A percentile compares a stretch with the other conserved stretches of the same genome.
These are phyloP conservation scores for Calonectria hawksworthii DNA, from an alignment of 2,329 filamentous ascomycete species.

Conservation along the genomic window DNA sequence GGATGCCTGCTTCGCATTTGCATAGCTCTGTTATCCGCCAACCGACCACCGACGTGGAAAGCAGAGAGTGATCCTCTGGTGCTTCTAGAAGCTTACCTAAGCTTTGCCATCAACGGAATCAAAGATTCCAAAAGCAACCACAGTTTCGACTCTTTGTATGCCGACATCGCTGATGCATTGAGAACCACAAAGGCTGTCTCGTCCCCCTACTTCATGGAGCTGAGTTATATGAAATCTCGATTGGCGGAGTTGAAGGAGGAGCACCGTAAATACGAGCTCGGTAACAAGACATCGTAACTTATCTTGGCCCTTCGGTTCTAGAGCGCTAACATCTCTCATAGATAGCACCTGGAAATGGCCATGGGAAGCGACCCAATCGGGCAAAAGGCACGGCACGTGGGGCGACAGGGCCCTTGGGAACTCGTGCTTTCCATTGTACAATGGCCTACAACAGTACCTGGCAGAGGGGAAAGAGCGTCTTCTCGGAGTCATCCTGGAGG, in stretches of 20 bases:
- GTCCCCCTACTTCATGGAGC: background rate
- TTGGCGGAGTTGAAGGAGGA: background rate
- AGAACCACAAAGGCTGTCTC: background rate
- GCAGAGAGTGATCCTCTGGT: background rate
- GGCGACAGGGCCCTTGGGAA: background rate
- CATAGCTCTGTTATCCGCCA: background rate
- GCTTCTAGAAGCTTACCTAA: background rate
- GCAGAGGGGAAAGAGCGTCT: background rate
- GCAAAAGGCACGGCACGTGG: background rate
- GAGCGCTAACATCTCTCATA: background rate
- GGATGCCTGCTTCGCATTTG: background rate
- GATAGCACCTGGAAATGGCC: background rate
- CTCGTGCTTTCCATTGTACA: background rate
- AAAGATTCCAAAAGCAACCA: background rate
- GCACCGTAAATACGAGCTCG: background rate
- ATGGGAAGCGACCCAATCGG: background rate
- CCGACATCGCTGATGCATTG: background rate
- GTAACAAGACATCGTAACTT: too few relatives aligned
- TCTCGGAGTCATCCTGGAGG: background rate
- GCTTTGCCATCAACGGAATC: background rate
- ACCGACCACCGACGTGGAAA: background rate
- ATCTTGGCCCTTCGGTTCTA: background rate
- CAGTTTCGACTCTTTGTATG: background rate
- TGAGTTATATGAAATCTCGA: background rate
- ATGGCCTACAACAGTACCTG: background rate